Percentiles rank a stretch among this genome's conserved stretches.
These are phyloP conservation scores for Alternaria longipes DNA, from an alignment of 2,329 filamentous ascomycete genomes.

Conservation along the genomic window DNA sequence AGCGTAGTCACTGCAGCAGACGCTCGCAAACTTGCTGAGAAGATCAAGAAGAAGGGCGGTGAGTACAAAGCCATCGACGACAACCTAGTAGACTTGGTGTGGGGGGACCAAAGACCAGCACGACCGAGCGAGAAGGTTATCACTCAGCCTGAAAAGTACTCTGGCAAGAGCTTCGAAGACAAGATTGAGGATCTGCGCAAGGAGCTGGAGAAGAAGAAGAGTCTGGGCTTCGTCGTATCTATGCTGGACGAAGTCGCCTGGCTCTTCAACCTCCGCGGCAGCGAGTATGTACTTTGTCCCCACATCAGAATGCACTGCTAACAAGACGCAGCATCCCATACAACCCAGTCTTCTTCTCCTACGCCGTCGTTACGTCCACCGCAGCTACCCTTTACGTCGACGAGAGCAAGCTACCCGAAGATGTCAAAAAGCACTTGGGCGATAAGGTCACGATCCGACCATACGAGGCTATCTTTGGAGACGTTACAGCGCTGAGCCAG, in stretches of 20 bases:
- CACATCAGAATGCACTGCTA: conserved; percentile 6
- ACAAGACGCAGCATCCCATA: conserved; percentile 75
- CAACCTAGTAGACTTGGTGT: conserved; percentile 92
- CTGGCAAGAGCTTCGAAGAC: conserved; percentile 81
- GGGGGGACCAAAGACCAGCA: conserved; percentile 76
- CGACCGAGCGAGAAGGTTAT: conserved; percentile 79
- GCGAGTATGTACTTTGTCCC: conserved; percentile 64
- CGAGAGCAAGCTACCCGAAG: conserved; percentile 74
- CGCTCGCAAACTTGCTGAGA: conserved; percentile 80
- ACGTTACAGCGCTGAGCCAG: conserved; percentile 72
- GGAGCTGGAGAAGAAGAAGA: conserved; percentile 89
- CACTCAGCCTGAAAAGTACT: conserved; percentile 74
- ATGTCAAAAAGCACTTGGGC: conserved; percentile 74
- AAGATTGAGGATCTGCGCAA: conserved; percentile 90
- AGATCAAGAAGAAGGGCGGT: conserved; percentile 86
- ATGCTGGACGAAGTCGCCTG: conserved; percentile 97
- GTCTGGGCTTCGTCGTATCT: conserved; percentile 85
- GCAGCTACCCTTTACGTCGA: conserved; percentile 86
- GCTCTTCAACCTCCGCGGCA: conserved; percentile 97
- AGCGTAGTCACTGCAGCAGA: conserved; percentile 80
- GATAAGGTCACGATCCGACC: conserved; percentile 78
- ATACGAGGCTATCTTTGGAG: conserved; percentile 82
- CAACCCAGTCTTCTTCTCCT: conserved; percentile 98
- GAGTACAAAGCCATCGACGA: conserved; percentile 77
- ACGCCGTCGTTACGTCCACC: conserved; percentile 82